Percentiles rank a stretch among this genome's conserved stretches.
Evolutionary conservation across 805 yeast species (phyloP).

Genomic region (Kuraishia floccosa): DNA sequence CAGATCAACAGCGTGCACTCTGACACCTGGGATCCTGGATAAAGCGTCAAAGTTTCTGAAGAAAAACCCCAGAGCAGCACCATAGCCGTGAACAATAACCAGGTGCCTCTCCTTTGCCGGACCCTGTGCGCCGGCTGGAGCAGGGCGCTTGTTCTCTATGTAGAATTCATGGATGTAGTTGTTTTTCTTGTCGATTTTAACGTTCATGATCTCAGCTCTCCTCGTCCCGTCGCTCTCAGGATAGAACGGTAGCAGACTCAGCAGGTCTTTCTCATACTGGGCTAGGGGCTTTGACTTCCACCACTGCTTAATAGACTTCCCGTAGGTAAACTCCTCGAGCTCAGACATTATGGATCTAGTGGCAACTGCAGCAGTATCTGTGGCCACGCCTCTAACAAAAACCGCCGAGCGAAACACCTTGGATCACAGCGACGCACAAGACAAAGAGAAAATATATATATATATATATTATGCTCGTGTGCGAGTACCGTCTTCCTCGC

Average conservation of each 20-base stretch:
- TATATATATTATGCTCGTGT: no score
- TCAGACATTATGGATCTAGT: no score
- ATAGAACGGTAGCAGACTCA: constrained; percentile 47
- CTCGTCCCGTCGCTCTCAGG: constrained; percentile 41
- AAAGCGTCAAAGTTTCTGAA: constrained; percentile 54
- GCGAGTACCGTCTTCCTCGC: no score
- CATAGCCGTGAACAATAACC: constrained; percentile 85
- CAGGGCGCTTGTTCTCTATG: constrained; percentile 27
- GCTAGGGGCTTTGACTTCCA: constrained; percentile 10
- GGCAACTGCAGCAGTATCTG: background rate
- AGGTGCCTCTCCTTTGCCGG: constrained; percentile 25
- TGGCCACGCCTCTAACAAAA: background rate
- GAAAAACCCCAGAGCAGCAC: constrained; percentile 80
- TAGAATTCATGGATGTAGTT: constrained; percentile 66
- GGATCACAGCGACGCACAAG: background rate
- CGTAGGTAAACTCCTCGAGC: no score
- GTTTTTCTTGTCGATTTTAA: constrained; percentile 33
- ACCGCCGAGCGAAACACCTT: background rate
- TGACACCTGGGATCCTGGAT: constrained; percentile 37
- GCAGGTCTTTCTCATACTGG: constrained; percentile 26
- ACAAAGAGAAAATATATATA: no score
- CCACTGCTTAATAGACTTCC: constrained; percentile 16
- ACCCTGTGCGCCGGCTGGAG: constrained; percentile 4
- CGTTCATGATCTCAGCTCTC: constrained; percentile 32
- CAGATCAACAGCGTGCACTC: constrained; percentile 58